Evolutionary conservation across 2,329 filamentous ascomycete species (phyloP), one percentile per base, ranked within the genome.

Genomic region (Chaetomiaceae sp.): DNA sequence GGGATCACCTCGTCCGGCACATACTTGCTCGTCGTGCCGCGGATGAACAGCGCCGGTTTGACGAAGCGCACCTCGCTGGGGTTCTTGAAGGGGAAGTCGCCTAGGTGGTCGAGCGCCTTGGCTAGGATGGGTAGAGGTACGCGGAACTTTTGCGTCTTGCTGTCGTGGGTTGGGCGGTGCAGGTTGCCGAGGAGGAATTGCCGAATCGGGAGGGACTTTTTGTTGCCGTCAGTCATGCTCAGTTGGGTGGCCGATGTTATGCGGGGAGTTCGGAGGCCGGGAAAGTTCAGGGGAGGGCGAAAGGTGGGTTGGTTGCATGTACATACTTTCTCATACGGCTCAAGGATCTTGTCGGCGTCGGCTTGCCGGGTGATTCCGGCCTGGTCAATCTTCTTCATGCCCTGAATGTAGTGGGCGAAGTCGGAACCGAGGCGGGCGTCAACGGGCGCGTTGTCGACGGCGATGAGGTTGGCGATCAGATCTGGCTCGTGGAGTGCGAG

Each of bases 161-260:
- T 52, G 3, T 18, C 30, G 30, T 37, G 32, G 14, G 68, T 71
- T 1, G 77, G 74, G 5, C 84, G 81, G 60, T 86, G 71, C 34
- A 97, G 75, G 66, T 97, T 99, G 10, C 88, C 89, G 1, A 99
- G 80, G 14, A 99, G 79, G 69, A 97, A 99, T 66, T 96, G 91
- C 2, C 94, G 85, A 60, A 99, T 86, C 0, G 84, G 75, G 4
- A 95, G 69, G 13, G 85, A 82, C 75, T 84, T 29, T 20, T 10
- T 36, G n/a, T n/a, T n/a, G n/a, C n/a, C n/a, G n/a, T n/a, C n/a
- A n/a, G n/a, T n/a, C n/a, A n/a, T n/a, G n/a, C n/a, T n/a, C n/a
- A n/a, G n/a, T n/a, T n/a, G n/a, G n/a, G n/a, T n/a, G n/a, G n/a
- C n/a, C n/a, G n/a, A n/a, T n/a, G n/a, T n/a, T n/a, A n/a, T n/a